Percentiles rank a stretch among this genome's conserved stretches.
phyloP scores from a whole-genome alignment of 805 yeast genomes.

The Pichia nakasei region DNA sequence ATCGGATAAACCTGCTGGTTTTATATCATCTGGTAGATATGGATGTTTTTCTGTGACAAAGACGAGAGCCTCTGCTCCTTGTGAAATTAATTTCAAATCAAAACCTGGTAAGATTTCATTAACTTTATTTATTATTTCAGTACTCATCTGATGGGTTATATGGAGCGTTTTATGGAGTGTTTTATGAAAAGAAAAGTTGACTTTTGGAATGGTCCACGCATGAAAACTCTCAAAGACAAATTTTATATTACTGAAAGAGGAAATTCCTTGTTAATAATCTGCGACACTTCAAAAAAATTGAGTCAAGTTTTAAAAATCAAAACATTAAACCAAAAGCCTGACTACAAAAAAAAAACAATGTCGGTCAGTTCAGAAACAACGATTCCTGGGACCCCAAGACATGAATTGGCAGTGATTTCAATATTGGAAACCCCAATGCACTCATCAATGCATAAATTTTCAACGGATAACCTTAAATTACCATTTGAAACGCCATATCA shows the following conservation, averaged over 20 bases:
- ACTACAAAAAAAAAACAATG: too few species aligned
- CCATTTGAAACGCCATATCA: constrained; percentile 9
- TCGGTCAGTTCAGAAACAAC: neutral
- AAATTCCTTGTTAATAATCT: neutral
- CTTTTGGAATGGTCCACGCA: too few species aligned
- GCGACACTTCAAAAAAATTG: too few species aligned
- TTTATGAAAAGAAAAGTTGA: too few species aligned
- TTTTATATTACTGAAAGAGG: neutral
- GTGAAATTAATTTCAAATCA: constrained; percentile 53
- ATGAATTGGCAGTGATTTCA: neutral
- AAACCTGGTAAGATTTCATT: constrained; percentile 37
- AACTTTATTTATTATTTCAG: constrained; percentile 37
- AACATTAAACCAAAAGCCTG: too few species aligned
- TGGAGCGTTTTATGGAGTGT: neutral
- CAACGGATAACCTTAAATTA: neutral
- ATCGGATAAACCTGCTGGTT: constrained; percentile 21
- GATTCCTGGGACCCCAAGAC: neutral
- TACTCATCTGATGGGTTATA: constrained; percentile 35
- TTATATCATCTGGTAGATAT: constrained; percentile 33
- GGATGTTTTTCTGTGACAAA: constrained; percentile 61
- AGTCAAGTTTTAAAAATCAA: too few species aligned
- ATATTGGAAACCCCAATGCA: neutral
- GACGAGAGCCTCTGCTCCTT: constrained; percentile 88
- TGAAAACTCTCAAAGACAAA: too few species aligned
- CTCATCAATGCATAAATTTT: neutral